phyloP scores from a whole-genome alignment of 2,329 filamentous ascomycete genomes.

The Phaeophleospora eucalypticola region DNA sequence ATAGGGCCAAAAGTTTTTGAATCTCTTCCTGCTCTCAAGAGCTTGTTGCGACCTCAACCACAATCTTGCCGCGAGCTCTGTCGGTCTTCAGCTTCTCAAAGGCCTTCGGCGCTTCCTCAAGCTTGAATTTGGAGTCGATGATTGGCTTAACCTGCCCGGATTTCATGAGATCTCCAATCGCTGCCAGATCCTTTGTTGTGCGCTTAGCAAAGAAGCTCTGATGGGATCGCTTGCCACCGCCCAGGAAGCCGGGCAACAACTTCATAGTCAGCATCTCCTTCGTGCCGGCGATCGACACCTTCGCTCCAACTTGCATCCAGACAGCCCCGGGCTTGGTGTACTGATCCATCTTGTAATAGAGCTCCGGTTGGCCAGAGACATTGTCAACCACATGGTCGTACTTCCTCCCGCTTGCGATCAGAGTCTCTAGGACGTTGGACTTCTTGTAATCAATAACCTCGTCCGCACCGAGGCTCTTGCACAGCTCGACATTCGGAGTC shows the following conservation, averaged over 20 bases:
- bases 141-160: slow-evolving; percentile 56
- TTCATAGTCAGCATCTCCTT: slow-evolving; percentile 31
- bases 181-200: slow-evolving; percentile 42
- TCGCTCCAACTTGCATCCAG: slow-evolving; percentile 37
- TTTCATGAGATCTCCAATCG: slow-evolving; percentile 52
- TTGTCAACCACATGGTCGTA: slow-evolving; percentile 56
- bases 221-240: slow-evolving; percentile 48
- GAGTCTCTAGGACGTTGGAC: slow-evolving; percentile 44
- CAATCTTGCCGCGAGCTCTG: slow-evolving; percentile 57
- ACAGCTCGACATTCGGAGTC: slow-evolving; percentile 53
- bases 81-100: slow-evolving; percentile 56
- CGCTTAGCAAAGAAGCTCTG: slow-evolving; percentile 36
- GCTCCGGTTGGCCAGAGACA: slow-evolving; percentile 47
- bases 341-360: slow-evolving; percentile 51
- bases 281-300: slow-evolving; percentile 9
- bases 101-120: slow-evolving; percentile 55
- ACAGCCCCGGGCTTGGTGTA: slow-evolving; percentile 49
- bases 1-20: no score
- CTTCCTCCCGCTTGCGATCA: slow-evolving; percentile 46
- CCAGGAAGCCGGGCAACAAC: slow-evolving; percentile 45
- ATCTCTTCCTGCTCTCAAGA: no score
- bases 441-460: slow-evolving; percentile 59
- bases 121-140: slow-evolving; percentile 53
- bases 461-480: slow-evolving; percentile 57
- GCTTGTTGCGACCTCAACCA: slow-evolving; percentile 35